A percentile compares a stretch with the other conserved stretches of the same genome.
Conservation (phyloP, 1,284 basidiomycete species). For the Pseudozyma tsukubaensis region DNA sequence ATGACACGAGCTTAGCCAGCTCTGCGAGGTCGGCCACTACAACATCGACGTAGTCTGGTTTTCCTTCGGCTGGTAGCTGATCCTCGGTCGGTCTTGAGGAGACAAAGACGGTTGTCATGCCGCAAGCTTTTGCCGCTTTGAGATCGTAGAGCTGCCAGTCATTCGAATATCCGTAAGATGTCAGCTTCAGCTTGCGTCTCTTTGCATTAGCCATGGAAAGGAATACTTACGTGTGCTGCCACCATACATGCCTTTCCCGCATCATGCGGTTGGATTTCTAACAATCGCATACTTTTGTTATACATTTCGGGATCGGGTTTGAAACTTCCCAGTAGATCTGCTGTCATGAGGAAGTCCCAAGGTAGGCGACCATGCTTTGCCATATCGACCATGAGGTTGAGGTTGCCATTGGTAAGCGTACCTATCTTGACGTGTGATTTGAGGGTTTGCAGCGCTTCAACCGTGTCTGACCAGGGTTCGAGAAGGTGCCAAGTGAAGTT, state of each 20-base stretch:
- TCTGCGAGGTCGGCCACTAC: conserved; percentile 25
- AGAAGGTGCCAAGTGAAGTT: conserved; percentile 36
- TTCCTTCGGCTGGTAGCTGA: conserved; percentile 21
- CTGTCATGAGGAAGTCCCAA: conserved; percentile 39
- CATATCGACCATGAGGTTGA: conserved; percentile 42
- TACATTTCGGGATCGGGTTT: conserved; percentile 37
- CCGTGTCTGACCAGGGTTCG: conserved; percentile 36
- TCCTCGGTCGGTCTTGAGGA: conserved; percentile 32
- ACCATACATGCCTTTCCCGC: conserved; percentile 26
- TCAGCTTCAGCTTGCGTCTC: background rate
- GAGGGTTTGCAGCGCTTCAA: conserved; percentile 10
- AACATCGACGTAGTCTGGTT: conserved; percentile 36
- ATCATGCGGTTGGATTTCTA: conserved; percentile 18
- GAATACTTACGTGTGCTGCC: conserved; percentile 28
- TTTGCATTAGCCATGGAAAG: background rate
- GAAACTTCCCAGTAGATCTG: conserved; percentile 34
- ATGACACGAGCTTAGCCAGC: conserved; percentile 18
- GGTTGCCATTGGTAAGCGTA: conserved; percentile 38
- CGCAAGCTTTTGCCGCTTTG: conserved; percentile 33
- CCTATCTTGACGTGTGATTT: conserved; percentile 18
- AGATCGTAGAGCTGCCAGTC: conserved; percentile 31
- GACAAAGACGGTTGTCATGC: conserved; percentile 43
- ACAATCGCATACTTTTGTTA: conserved; percentile 19
- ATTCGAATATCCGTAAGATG: background rate
- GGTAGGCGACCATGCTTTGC: conserved; percentile 24